Evolutionary conservation across 768 basidiomycete species (phyloP).

Genomic region (Sutorius australiensis): DNA sequence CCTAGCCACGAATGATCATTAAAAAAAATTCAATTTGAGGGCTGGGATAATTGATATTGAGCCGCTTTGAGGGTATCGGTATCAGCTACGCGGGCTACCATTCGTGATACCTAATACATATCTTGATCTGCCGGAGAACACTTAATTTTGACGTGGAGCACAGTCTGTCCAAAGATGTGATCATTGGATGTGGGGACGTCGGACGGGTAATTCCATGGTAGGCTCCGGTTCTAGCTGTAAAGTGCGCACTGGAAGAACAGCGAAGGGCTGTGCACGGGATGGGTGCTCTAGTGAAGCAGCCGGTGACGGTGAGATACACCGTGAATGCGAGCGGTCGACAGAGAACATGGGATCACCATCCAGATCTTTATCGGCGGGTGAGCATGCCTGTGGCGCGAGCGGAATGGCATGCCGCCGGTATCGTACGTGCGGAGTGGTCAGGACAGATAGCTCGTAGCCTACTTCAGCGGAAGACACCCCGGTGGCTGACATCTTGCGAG

Average conservation of each 20-base stretch:
- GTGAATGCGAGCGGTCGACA: not conserved
- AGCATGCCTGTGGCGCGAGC: not conserved
- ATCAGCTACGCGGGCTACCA: not conserved
- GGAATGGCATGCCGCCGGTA: not conserved
- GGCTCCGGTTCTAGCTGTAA: constrained; percentile 33
- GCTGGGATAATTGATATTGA: too few relatives aligned
- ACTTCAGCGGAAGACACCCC: not conserved
- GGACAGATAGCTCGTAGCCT: constrained; percentile 14
- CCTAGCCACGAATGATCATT: not conserved
- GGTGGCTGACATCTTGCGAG: not conserved
- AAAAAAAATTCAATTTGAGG: not conserved
- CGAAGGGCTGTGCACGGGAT: constrained; percentile 16
- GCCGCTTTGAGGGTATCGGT: not conserved
- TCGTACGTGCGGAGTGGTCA: not conserved
- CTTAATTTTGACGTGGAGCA: not conserved
- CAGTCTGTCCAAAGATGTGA: not conserved
- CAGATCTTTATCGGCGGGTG: not conserved
- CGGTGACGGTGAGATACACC: not conserved
- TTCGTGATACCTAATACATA: not conserved
- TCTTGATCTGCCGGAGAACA: not conserved
- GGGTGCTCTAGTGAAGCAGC: not conserved
- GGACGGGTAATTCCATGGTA: constrained; percentile 28
- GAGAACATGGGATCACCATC: not conserved
- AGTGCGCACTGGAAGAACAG: constrained; percentile 26
- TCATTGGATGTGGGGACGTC: not conserved